Percentiles rank a stretch among this genome's conserved stretches.
phyloP scores from a whole-genome alignment of 2,329 filamentous ascomycete genomes.

The Epichloe baconii region DNA sequence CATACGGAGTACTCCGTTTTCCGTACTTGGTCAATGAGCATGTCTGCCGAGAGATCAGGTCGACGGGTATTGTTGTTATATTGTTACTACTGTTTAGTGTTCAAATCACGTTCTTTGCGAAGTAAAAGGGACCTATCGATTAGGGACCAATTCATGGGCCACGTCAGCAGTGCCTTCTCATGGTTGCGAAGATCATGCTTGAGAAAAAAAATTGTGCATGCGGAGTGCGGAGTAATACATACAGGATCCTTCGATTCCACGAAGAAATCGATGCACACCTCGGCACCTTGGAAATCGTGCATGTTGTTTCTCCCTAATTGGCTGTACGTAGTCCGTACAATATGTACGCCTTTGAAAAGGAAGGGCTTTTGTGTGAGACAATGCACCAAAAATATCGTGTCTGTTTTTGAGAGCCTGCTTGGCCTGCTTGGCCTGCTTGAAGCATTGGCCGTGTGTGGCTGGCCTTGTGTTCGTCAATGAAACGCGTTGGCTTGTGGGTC shows the following conservation, averaged over 20 bases:
- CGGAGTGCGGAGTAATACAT: neutral
- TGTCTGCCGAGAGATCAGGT: neutral
- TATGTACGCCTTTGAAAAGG: no score
- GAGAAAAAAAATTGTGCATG: neutral
- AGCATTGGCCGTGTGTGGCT: slow-evolving; percentile 16
- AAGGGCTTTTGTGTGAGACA: slow-evolving; percentile 8
- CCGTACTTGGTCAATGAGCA: neutral
- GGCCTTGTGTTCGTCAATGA: slow-evolving; percentile 25
- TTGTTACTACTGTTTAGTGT: neutral
- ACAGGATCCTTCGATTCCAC: no score
- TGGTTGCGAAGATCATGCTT: no score
- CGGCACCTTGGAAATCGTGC: neutral
- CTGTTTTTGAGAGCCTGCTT: slow-evolving; percentile 4
- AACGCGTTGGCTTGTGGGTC: slow-evolving; percentile 21
- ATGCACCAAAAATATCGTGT: slow-evolving; percentile 8
- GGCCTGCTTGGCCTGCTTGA: no score
- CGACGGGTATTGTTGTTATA: neutral
- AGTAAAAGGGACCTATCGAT: no score
- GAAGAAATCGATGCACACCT: no score
- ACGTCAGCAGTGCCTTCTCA: neutral
- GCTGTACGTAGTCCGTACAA: neutral
- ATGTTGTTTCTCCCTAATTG: neutral
- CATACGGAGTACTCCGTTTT: neutral
- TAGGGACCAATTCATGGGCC: neutral
- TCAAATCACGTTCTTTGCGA: neutral